These are phyloP conservation scores for Arachis monticola DNA, from an alignment of 331 rosid species.

Conservation along the genomic window DNA sequence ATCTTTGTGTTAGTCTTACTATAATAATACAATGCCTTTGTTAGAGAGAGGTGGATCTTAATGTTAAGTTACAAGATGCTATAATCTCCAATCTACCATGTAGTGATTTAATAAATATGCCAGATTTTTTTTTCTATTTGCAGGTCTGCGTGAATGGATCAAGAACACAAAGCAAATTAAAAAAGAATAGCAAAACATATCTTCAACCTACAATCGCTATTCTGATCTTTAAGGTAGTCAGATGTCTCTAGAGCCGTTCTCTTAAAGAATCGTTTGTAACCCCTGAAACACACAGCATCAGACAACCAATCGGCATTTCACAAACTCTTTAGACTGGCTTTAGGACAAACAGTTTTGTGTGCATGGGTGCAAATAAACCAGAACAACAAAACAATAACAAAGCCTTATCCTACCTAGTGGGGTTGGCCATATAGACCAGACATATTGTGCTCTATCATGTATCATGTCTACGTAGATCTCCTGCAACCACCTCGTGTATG, in stretches of 20 bases:
- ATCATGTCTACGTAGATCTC: too few relatives aligned
- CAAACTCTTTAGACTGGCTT: conserved; percentile 14
- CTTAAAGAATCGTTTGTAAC: too few relatives aligned
- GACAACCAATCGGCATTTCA: conserved; percentile 27
- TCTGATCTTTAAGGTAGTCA: too few relatives aligned
- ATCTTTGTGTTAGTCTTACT: background rate
- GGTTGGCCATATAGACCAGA: too few relatives aligned
- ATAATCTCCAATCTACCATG: conserved; percentile 3
- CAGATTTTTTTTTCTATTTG: conserved; percentile 22
- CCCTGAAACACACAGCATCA: conserved; percentile 16
- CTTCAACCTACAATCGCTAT: too few relatives aligned
- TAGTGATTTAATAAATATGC: conserved; percentile 21
- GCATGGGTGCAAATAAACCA: background rate
- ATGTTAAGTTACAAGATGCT: conserved; percentile 5
- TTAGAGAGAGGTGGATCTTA: conserved; percentile 36
- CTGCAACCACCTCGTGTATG: too few relatives aligned
- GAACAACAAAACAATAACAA: too few relatives aligned
- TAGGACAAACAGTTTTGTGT: background rate
- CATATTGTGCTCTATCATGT: too few relatives aligned
- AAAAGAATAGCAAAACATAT: too few relatives aligned
- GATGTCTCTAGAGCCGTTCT: too few relatives aligned
- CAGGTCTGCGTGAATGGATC: conserved; percentile 81
- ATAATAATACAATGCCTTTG: too few relatives aligned
- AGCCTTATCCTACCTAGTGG: too few relatives aligned
- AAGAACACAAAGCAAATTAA: background rate